Conservation (phyloP, 2,329 filamentous ascomycete species). For the Acarospora socialis region DNA sequence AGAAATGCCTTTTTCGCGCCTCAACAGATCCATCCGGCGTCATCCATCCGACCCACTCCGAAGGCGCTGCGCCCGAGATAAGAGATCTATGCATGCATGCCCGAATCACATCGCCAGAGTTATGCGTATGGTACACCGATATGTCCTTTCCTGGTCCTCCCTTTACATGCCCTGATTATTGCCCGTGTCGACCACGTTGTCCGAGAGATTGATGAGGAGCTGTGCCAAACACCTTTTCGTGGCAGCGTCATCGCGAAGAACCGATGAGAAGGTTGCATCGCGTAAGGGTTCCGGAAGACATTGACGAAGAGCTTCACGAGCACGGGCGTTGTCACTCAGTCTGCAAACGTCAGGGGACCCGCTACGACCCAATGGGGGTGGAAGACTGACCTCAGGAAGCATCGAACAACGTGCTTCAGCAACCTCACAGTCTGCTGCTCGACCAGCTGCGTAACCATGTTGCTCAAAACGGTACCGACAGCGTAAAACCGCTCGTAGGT, state of each 20-base stretch:
- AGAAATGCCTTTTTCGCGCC: no score
- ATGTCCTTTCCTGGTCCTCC: no score
- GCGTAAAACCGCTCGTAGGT: slow-evolving; percentile 98
- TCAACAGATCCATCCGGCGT: no score
- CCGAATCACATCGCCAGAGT: no score
- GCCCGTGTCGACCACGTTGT: slow-evolving; percentile 54
- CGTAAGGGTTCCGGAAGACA: slow-evolving; percentile 97
- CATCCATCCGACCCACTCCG: no score
- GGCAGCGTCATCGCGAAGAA: slow-evolving; percentile 89
- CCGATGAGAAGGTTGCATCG: slow-evolving; percentile 91
- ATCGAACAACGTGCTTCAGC: slow-evolving; percentile 93
- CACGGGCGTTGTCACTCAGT: slow-evolving; percentile 88
- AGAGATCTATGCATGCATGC: no score
- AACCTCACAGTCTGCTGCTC: slow-evolving; percentile 93
- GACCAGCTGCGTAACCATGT: slow-evolving; percentile 96
- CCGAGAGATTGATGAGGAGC: slow-evolving; percentile 87
- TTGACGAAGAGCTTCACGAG: slow-evolving; percentile 84
- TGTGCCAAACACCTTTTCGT: slow-evolving; percentile 97
- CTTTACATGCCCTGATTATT: slow-evolving; percentile 26
- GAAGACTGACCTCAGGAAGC: slow-evolving; percentile 68
- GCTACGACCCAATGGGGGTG: no score
- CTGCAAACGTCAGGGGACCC: no score
- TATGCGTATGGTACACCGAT: no score
- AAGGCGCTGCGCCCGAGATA: no score
- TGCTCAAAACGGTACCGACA: slow-evolving; percentile 90